These are phyloP conservation scores for Candida silvicultrix DNA, from an alignment of 805 yeast genomes.

Conservation along the genomic window DNA sequence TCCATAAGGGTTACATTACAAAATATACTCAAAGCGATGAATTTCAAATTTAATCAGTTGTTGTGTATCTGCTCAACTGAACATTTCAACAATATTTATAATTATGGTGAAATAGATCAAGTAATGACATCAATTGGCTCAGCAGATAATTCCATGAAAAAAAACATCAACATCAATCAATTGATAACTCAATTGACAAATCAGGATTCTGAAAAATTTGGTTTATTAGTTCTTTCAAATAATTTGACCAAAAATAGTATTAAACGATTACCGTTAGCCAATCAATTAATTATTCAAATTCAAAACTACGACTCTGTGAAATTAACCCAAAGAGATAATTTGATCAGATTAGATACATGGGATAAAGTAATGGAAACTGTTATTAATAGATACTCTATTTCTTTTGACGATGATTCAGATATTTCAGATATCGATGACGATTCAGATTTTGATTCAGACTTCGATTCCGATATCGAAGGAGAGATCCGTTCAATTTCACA, in stretches of 20 bases:
- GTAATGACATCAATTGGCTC: not conserved
- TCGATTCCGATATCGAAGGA: constrained; percentile 13
- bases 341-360: constrained; percentile 10
- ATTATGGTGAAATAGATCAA: constrained; percentile 1
- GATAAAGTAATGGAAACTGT: constrained; percentile 22
- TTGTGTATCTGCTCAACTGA: constrained; percentile 11
- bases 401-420: constrained; percentile 4
- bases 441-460: constrained; percentile 5
- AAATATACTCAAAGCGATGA: constrained; percentile 18
- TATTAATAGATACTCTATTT: constrained; percentile 8
- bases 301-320: not conserved
- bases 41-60: constrained; percentile 8
- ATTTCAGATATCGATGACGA: not conserved
- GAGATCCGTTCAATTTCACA: not conserved
- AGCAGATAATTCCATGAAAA: not conserved
- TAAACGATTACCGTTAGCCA: constrained; percentile 7
- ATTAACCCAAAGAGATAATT: not conserved
- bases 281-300: constrained; percentile 11
- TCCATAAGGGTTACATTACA: constrained; percentile 6
- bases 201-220: not conserved
- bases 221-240: constrained; percentile 13
- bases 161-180: not conserved
- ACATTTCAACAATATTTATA: constrained; percentile 4
- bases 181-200: not conserved
- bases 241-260: not conserved